These are phyloP conservation scores for Aspergillus nidulans DNA, from an alignment of 495 filamentous ascomycete genomes.

Conservation along the genomic window DNA sequence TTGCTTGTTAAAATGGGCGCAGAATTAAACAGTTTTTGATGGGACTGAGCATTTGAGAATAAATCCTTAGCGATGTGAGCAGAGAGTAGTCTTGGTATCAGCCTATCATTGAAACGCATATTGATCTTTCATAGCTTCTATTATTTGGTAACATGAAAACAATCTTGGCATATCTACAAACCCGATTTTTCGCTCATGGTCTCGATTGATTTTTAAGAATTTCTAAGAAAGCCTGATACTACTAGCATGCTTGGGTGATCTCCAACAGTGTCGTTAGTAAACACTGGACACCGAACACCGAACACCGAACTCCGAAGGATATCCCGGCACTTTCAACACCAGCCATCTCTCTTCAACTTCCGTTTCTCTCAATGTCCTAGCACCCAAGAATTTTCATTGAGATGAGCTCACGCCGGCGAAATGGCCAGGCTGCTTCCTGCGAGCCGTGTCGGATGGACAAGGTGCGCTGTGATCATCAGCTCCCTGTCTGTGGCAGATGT, in stretches of 20 bases:
- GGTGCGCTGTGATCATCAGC: constrained; percentile 42
- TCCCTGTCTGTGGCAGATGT: constrained; percentile 18
- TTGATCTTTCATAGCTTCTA: too few relatives aligned
- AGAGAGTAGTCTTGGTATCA: too few relatives aligned
- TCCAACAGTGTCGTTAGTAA: background rate
- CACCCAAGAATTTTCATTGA: background rate
- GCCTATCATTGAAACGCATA: too few relatives aligned
- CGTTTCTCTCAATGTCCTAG: background rate
- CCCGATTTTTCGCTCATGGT: too few relatives aligned
- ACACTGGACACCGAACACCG: background rate
- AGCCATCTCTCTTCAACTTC: background rate
- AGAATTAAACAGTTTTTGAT: background rate
- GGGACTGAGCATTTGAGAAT: background rate
- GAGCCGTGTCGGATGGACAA: constrained; percentile 48
- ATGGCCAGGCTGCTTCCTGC: constrained; percentile 43
- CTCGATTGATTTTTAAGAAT: too few relatives aligned
- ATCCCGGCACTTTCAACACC: background rate
- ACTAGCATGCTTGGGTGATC: too few relatives aligned
- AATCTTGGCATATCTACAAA: too few relatives aligned
- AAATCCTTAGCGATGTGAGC: background rate
- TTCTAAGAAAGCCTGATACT: too few relatives aligned
- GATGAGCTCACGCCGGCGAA: constrained; percentile 29
- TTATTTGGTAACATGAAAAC: too few relatives aligned
- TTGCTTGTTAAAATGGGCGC: constrained; percentile 7
- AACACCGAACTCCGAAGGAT: constrained; percentile 3